These are phyloP conservation scores for Fabrea salina DNA, from an alignment of 169 alveolate species.

Conservation along the genomic window DNA sequence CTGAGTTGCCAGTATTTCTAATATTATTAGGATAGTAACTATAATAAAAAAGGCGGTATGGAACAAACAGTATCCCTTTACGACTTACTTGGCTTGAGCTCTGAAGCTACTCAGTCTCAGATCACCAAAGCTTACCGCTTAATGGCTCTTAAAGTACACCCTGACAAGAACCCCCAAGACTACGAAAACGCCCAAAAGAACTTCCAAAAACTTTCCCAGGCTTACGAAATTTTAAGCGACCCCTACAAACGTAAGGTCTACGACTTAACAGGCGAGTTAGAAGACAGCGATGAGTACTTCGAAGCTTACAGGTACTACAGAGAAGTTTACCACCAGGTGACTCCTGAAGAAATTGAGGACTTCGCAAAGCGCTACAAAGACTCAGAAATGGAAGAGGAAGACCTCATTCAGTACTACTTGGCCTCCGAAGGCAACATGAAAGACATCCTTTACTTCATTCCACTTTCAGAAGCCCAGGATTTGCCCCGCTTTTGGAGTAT, in stretches of 20 bases:
- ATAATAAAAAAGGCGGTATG: too few species aligned
- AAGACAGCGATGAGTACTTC: conserved; percentile 13
- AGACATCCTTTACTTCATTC: conserved; percentile 30
- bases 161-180: conserved; percentile 47
- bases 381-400: conserved; percentile 30
- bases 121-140: conserved; percentile 40
- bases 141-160: conserved; percentile 44
- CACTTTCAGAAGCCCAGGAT: conserved; percentile 30
- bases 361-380: conserved; percentile 29
- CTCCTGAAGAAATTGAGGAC: conserved; percentile 36
- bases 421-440: conserved; percentile 34
- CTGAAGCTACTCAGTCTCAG: conserved; percentile 41
- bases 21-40: too few species aligned
- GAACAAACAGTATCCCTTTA: background rate
- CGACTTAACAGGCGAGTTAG: conserved; percentile 37
- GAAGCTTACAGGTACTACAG: conserved; percentile 36
- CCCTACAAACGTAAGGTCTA: conserved; percentile 42
- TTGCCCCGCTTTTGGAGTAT: conserved; percentile 25
- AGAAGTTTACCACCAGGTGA: background rate
- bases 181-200: conserved; percentile 38
- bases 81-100: conserved; percentile 42
- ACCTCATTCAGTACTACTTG: conserved; percentile 30
- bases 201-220: conserved; percentile 43
- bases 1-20: too few species aligned
- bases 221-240: conserved; percentile 46